Percentiles rank a stretch among this genome's conserved stretches.
These are phyloP conservation scores for Psilocybe azurescens DNA, from an alignment of 768 basidiomycete genomes.

Conservation along the genomic window DNA sequence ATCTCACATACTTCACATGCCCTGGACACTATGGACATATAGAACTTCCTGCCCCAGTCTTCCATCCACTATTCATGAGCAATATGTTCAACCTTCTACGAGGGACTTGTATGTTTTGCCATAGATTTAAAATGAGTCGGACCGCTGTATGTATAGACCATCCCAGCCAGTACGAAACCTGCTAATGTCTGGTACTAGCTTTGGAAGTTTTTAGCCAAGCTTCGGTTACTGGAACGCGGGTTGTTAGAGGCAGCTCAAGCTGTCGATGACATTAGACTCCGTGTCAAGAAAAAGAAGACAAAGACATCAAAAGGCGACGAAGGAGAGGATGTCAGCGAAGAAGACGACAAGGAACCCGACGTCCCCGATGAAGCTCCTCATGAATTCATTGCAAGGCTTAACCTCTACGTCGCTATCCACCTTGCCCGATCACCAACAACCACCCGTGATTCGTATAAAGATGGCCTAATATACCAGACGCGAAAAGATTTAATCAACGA, in stretches of 20 bases:
- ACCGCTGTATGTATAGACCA: slow-evolving; percentile 55
- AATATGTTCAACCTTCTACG: slow-evolving; percentile 89
- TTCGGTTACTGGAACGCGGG: slow-evolving; percentile 89
- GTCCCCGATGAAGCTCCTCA: slow-evolving; percentile 60
- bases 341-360: slow-evolving; percentile 49
- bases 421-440: slow-evolving; percentile 51
- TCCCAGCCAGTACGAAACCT: not conserved
- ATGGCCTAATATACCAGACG: slow-evolving; percentile 83
- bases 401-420: slow-evolving; percentile 69
- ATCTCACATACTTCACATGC: slow-evolving; percentile 90
- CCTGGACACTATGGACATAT: slow-evolving; percentile 99
- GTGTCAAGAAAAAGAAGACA: slow-evolving; percentile 34
- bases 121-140: slow-evolving; percentile 83
- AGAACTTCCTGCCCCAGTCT: slow-evolving; percentile 93
- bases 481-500: slow-evolving; percentile 84
- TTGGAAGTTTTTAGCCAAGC: slow-evolving; percentile 83
- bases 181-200: slow-evolving; percentile 49
- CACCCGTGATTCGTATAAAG: slow-evolving; percentile 88
- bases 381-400: slow-evolving; percentile 66
- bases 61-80: slow-evolving; percentile 94
- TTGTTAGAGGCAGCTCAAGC: slow-evolving; percentile 81
- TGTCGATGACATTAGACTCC: slow-evolving; percentile 70
- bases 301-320: slow-evolving; percentile 39
- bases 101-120: slow-evolving; percentile 92
- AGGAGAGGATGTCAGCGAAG: slow-evolving; percentile 44